Evolutionary conservation across 1,284 basidiomycete species (phyloP), one percentile per base, ranked within the genome.

Genomic region (Golubevia sp.): DNA sequence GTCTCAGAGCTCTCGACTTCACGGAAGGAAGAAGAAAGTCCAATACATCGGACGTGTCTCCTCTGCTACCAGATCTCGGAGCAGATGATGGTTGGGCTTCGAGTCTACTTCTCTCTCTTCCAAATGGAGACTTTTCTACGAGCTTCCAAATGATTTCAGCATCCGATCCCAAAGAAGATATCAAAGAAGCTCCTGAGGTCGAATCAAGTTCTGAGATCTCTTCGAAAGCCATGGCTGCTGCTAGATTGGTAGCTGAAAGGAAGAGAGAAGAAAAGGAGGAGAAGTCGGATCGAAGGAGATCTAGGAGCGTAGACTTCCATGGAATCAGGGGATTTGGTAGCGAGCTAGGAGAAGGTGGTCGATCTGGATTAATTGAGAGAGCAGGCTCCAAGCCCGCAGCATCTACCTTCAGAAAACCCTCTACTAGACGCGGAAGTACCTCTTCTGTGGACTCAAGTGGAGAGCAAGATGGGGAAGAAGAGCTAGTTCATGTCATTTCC

Each of bases 31-130:
- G 18, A 13, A 8, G 11, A 13, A 8, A 44, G 18, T 44, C 18
- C 38, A 44, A 44, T 8, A 44, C 11, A 44, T 8, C 18, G 11
- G 38, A 44, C 38, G 38, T 18, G 11, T 44, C 38, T 44, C 70
- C 70, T n/a, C 61, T 65, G 23, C 34, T 72, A 50, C 70, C 70
- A 34, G 68, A 72, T 59, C 66, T 72, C 51, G 59, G 60, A 21
- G 58, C 70, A 13, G 68, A 72, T 13, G 70, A 72, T 54, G 68
- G 70, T 23, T 72, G 70, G 70, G 63, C 70, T 20, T 52, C 61
- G 0, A 65, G 65, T 38, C 57, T 72, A n/a, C 57, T 72, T 55
- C 66, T 63, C 60, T 63, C 68, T 18, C 56, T 72, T 21, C 70
- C 70, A 0, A 51, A 61, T 8, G 51, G 18, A 44, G 38, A 18